Conservation (phyloP, 2,329 filamentous ascomycete species). For the Thelonectria olida region DNA sequence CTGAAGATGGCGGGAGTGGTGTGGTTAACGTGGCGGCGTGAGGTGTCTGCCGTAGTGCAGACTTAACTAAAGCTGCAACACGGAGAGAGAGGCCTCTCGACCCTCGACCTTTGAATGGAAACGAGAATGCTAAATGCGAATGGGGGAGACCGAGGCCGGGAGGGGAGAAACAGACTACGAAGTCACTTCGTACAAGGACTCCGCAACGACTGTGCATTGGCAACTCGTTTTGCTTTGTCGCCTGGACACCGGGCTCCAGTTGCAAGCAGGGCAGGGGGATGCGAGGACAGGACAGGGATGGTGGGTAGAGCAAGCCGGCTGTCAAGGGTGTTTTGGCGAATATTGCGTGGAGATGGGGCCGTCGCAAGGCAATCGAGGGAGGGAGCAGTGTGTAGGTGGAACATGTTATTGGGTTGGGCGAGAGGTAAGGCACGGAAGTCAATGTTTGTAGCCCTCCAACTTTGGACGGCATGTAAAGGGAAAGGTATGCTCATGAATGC, state of each 20-base stretch:
- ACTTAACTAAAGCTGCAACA: slow-evolving; percentile 28
- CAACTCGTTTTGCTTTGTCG: slow-evolving; percentile 37
- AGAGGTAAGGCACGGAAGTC: background rate
- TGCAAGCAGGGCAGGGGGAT: slow-evolving; percentile 35
- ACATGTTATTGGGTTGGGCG: too few species aligned
- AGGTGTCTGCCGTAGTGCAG: slow-evolving; percentile 25
- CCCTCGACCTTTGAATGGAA: slow-evolving; percentile 11
- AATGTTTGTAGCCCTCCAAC: too few species aligned
- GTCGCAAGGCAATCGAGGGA: too few species aligned
- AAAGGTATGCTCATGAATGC: background rate
- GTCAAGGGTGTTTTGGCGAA: slow-evolving; percentile 34
- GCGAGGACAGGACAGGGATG: slow-evolving; percentile 30
- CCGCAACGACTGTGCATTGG: slow-evolving; percentile 15
- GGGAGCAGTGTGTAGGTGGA: background rate
- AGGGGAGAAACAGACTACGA: slow-evolving; percentile 4
- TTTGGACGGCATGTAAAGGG: background rate
- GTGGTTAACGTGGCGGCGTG: slow-evolving; percentile 33
- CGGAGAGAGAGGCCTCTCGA: slow-evolving; percentile 23
- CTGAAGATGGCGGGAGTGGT: slow-evolving; percentile 31
- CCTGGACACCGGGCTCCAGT: slow-evolving; percentile 36
- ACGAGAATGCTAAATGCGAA: slow-evolving; percentile 8
- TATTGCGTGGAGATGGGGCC: slow-evolving; percentile 12
- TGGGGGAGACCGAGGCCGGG: slow-evolving; percentile 23
- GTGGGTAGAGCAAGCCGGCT: slow-evolving; percentile 19
- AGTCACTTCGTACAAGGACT: background rate